Evolutionary conservation across 164 flowering plant species (phyloP).

Genomic region (Kalanchoe fedtschenkoi): DNA sequence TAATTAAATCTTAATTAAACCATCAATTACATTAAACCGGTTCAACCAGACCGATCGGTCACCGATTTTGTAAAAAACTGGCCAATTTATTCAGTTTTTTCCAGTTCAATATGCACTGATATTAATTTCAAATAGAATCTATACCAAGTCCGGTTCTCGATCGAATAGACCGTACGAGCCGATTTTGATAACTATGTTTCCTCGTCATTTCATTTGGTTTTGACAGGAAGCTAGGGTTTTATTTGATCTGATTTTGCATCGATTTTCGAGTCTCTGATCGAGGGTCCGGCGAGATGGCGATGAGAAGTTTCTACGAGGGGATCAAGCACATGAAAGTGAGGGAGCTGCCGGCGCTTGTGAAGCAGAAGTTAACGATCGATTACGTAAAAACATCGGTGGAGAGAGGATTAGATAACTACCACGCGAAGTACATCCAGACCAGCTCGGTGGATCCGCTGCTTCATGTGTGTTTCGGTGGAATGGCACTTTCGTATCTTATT

Average conservation of each 20-base stretch:
- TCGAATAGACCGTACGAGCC: too few relatives aligned
- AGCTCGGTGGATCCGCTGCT: constrained; percentile 52
- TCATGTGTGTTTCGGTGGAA: constrained; percentile 82
- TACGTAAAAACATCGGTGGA: constrained; percentile 35
- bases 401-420: constrained; percentile 57
- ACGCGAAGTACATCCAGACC: constrained; percentile 66
- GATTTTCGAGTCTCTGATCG: not conserved
- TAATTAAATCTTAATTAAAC: too few relatives aligned
- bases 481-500: constrained; percentile 71
- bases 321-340: constrained; percentile 62
- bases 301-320: constrained; percentile 62
- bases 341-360: constrained; percentile 60
- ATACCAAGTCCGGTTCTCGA: too few relatives aligned
- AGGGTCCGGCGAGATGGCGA: constrained; percentile 34
- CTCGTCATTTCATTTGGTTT: not conserved
- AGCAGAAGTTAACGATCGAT: constrained; percentile 47
- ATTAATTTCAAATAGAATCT: too few relatives aligned
- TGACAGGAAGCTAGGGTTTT: not conserved
- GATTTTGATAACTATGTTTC: too few relatives aligned
- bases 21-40: too few relatives aligned
- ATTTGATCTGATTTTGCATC: not conserved
- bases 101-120: too few relatives aligned
- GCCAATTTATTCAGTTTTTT: too few relatives aligned
- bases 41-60: too few relatives aligned
- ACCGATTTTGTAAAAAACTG: too few relatives aligned